These are phyloP conservation scores for Geum urbanum DNA, from an alignment of 306 rosid genomes.

Conservation along the genomic window DNA sequence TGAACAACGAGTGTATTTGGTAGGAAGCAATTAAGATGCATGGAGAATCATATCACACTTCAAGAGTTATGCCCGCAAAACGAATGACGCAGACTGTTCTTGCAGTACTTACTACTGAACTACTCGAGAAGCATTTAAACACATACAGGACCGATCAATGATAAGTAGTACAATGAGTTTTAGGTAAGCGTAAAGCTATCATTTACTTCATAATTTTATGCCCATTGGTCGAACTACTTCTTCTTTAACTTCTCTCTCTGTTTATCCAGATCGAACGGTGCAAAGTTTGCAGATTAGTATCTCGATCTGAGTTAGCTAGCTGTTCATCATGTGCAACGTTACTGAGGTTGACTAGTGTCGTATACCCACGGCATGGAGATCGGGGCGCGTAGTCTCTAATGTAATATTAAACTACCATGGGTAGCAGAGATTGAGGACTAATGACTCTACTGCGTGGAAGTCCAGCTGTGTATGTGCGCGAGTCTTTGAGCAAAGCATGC, in stretches of 20 bases:
- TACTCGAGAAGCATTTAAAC: background rate
- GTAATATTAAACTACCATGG: background rate
- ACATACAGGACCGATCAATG: background rate
- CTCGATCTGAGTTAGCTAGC: background rate
- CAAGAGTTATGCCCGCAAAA: background rate
- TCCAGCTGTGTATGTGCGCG: slow-evolving; percentile 2
- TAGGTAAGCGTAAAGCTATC: slow-evolving; percentile 8
- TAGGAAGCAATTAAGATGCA: background rate
- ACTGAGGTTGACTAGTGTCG: background rate
- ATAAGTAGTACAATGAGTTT: background rate
- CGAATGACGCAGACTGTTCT: background rate
- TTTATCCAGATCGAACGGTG: background rate
- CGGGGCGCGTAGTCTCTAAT: background rate
- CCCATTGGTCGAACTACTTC: background rate
- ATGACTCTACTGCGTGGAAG: background rate
- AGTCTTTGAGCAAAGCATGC: background rate
- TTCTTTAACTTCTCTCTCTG: background rate
- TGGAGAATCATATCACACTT: background rate
- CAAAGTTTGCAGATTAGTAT: background rate
- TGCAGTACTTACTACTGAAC: background rate
- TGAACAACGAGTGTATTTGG: background rate
- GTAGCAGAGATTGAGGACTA: background rate
- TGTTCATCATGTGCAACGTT: slow-evolving; percentile 1
- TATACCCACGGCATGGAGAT: background rate
- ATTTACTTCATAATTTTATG: background rate